These are phyloP conservation scores for Sordariomycetes sp. DNA, from an alignment of 2,329 filamentous ascomycete species.

Conservation along the genomic window DNA sequence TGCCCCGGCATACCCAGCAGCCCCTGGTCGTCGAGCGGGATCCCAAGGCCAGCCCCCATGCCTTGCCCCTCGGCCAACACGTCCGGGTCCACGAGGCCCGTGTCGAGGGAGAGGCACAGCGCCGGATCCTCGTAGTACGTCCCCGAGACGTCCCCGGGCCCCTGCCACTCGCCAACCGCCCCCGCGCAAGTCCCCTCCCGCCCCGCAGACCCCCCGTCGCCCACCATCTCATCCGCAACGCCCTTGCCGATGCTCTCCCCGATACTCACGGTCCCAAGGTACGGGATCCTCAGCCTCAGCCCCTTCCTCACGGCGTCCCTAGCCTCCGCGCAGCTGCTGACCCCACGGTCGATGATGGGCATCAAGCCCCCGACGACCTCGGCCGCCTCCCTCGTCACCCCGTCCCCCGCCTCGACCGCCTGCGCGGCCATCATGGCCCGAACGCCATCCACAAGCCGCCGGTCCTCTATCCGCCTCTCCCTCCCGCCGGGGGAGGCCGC, in stretches of 20 bases:
- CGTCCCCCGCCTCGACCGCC: constrained; percentile 22
- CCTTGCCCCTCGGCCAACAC: constrained; percentile 2
- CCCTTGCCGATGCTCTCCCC: constrained; percentile 8
- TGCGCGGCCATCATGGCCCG: constrained; percentile 24
- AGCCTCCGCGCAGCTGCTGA: constrained; percentile 6
- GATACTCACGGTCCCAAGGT: constrained; percentile 32
- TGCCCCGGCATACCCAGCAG: neutral
- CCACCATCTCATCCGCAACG: neutral
- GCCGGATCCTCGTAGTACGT: constrained; percentile 1
- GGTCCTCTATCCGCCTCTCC: constrained; percentile 18
- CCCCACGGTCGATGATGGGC: constrained; percentile 21
- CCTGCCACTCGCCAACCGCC: neutral
- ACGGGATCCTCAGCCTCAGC: constrained; percentile 28
- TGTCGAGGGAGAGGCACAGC: constrained; percentile 6
- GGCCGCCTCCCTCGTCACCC: constrained; percentile 25
- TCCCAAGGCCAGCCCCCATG: neutral
- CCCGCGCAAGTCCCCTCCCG: neutral
- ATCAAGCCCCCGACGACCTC: constrained; percentile 27
- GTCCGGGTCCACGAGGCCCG: neutral
- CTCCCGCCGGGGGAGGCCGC: constrained; percentile 9
- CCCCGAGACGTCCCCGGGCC: neutral
- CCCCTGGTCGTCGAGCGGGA: neutral
- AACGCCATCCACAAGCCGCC: constrained; percentile 19
- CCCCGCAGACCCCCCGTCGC: constrained; percentile 1
- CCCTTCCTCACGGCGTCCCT: constrained; percentile 8